Evolutionary conservation across 2,329 filamentous ascomycete species (phyloP), one percentile per base, ranked within the genome.

Genomic region (Aureobasidium lini): DNA sequence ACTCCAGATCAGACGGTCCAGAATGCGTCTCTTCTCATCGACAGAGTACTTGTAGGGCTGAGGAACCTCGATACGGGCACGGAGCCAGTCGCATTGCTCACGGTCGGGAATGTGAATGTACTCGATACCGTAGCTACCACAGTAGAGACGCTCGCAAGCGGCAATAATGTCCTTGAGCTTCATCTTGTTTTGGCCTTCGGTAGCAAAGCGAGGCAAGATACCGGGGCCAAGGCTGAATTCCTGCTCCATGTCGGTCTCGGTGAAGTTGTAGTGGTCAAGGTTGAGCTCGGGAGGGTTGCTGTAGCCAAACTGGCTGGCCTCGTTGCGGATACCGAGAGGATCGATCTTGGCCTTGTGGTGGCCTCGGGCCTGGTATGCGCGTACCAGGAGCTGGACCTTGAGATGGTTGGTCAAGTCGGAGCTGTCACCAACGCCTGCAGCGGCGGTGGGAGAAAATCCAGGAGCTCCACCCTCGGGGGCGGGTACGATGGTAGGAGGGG

Each of bases 341-440:
- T 99, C 94, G 68, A 96, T 96, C 75, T 92, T 90, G 66, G 94
- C 93, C 81, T 96, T 97, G 84, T 97, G 92, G 76, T 99, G 94
- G 66, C 94, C 94, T 68, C 94, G 89, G 65, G 94, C 91, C 81
- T 99, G 94, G 79, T 99, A 99, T 60, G 94, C 94, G 75, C 94
- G 90, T 63, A 96, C 92, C 39, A 99, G 83, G 59, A 99, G 84
- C 81, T 99, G 94, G 57, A 99, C 94, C 80, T 97, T 99, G 76
- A 99, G 81, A 76, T 99, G 94, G 77, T 96, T 96, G 68, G 88
- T 91, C 69, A 97, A 84, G 71, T 97, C 89, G 62, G 88, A 85
- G 66, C 88, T 88, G 65, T 87, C 80, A 61, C 82, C 83, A 62
- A 86, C 77, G 58, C 82, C 81, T 67, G 85, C 78, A 59, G 86